A percentile compares a stretch with the other conserved stretches of the same genome.
phyloP scores from a whole-genome alignment of 148 eudicot genomes.

The Vaccinium myrtillus region DNA sequence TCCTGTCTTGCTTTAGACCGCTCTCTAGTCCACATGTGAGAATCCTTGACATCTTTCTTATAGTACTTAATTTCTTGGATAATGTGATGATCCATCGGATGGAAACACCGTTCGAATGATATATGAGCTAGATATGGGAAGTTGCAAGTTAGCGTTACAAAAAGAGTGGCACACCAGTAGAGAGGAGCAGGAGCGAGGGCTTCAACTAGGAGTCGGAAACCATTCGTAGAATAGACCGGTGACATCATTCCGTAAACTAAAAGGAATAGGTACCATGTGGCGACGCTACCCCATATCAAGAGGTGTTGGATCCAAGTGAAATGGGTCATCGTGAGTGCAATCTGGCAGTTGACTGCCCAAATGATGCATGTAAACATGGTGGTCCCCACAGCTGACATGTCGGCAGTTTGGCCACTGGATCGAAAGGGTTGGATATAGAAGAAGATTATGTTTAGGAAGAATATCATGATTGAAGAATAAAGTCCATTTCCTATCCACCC shows the following conservation, averaged over 20 bases:
- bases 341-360: conserved; percentile 70
- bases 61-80: conserved; percentile 75
- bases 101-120: conserved; percentile 53
- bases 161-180: conserved; percentile 50
- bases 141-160: conserved; percentile 44
- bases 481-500: conserved; percentile 80
- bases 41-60: conserved; percentile 67
- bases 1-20: conserved; percentile 58
- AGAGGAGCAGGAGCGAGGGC: conserved; percentile 53
- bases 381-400: conserved; percentile 63
- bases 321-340: conserved; percentile 63
- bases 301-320: conserved; percentile 75
- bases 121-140: conserved; percentile 61
- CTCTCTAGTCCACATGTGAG: conserved; percentile 63
- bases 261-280: conserved; percentile 62
- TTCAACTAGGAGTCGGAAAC: conserved; percentile 40
- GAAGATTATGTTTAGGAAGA: conserved; percentile 51
- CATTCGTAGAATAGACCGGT: conserved; percentile 33
- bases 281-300: conserved; percentile 63
- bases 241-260: conserved; percentile 45
- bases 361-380: conserved; percentile 71
- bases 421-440: conserved; percentile 55
- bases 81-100: conserved; percentile 67
- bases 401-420: conserved; percentile 54
- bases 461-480: conserved; percentile 55